Evolutionary conservation across 805 yeast genomes (phyloP), one percentile per base, ranked within the genome.

Genomic region (Zygosaccharomyces lentus): DNA sequence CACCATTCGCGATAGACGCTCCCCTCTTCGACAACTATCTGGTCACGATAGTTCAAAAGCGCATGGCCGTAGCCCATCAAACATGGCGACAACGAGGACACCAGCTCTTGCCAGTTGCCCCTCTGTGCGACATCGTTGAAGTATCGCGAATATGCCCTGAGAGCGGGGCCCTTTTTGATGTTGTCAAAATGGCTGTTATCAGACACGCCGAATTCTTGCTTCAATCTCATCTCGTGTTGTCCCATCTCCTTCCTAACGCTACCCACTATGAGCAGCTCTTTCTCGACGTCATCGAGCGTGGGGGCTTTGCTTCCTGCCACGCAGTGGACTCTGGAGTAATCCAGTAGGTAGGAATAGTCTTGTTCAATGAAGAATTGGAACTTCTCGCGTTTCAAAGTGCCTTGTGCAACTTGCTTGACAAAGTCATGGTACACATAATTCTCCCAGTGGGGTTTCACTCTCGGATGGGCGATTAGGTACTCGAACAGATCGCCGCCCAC

Each of bases 21-120:
- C 7, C 52, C 58, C 34, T 58, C 45, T 12, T 56, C 44, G 6
- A 60, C 62, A 3, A 60, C 54, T 9, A 68, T 64, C 4, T 67
- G 61, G 3, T 70, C 59, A 4, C 69, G 67, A 17, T 63, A 54
- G 5, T 58, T 53, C 2, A 48, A 34, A 0, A 78, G 77, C 1
- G 89, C 88, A 39, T 75, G 71, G 29, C 75, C 76, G 59, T 84
- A 84, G 1, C 95, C 95, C 59, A 81, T 75, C 40, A 84, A 64
- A 62, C 95, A 86, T 1, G 95, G 93, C 6, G 87, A 76, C 44
- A 84, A 63, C 0, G 91, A 86, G 6, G 82, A 75, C 47, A 79
- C 78, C 42, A 84, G 74, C 37, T 81, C 85, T 25, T 81, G 61
- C 77, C 82, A 82, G 58, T 82, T 82, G 23, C 76, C 74, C 34